Base-by-base conservation (phyloP, 2,329 filamentous ascomycete genomes). In the Karstenula rhodostoma region DNA sequence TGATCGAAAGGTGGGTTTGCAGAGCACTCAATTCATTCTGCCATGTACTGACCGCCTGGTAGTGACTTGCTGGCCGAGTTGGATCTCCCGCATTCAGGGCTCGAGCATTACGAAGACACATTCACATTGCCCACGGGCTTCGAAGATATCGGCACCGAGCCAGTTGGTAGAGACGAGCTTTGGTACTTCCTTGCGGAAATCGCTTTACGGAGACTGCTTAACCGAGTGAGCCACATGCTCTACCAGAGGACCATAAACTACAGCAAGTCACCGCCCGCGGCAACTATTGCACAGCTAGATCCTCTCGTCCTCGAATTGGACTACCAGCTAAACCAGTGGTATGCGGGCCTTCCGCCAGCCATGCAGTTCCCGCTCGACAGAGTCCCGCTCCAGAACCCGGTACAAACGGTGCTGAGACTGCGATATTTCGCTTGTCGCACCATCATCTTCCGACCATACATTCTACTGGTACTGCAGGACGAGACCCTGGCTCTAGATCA, bases 121-220 rank as follows among this genome's bases (percentile, higher is more conserved):
- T 90, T 94, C 59, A 90, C 90, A 10, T 81, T 95, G 1, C 92
- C 92, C 1, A 89, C 90, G 4, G 90, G 90, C 0, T 95, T 94
- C 65, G 90, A 91, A 69, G 84, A 84, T 58, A 79, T 86, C 61
- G 88, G 88, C n/a, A 87, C 89, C 57, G 86, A 89, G 64, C 81
- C 85, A 7, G 86, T 88, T 8, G 90, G 90, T 13, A 86, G 87
- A 51, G 92, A 94, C 69, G 91, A 94, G 60, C 81, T 94, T 15
- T 94, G 92, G 91, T 95, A 95, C 72, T 94, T 94, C 68, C 81
- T 94, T 32, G 91, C 92, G 40, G 91, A 94, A 71, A 94, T 95
- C 63, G 91, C 91, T 4, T 81, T 95, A 13, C 86, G 91, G 48
- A 84, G 92, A 58, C 85, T 95, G 3, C 84, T 94, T 67, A 93